Conservation (phyloP, 306 rosid species). For the cucumber (Cucumis sativus) region Cucumber_9930_V3 NC_026661.2:1670501-1671000, state of each 20-base stretch:
- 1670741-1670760: constrained; percentile 27
- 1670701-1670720: not conserved
- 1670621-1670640: not conserved
- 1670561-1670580: not conserved
- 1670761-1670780: constrained; percentile 40
- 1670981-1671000: constrained; percentile 22
- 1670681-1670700: not conserved
- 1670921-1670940: not conserved
- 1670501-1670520: not conserved
- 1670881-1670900: constrained; percentile 33
- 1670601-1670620: not conserved
- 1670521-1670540: too few species aligned
- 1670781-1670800: constrained; percentile 41
- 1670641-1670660: not conserved
- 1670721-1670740: constrained; percentile 37
- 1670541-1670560: not conserved
- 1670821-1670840: constrained; percentile 21
- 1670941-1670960: not conserved
- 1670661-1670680: not conserved
- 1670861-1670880: constrained; percentile 22
- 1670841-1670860: constrained; percentile 33
- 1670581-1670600: not conserved
- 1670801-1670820: constrained; percentile 39
- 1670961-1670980: constrained; percentile 16
- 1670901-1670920: constrained; percentile 17